Base-by-base conservation (phyloP, 495 filamentous ascomycete genomes). In the Podospora pseudoanserina region DNA sequence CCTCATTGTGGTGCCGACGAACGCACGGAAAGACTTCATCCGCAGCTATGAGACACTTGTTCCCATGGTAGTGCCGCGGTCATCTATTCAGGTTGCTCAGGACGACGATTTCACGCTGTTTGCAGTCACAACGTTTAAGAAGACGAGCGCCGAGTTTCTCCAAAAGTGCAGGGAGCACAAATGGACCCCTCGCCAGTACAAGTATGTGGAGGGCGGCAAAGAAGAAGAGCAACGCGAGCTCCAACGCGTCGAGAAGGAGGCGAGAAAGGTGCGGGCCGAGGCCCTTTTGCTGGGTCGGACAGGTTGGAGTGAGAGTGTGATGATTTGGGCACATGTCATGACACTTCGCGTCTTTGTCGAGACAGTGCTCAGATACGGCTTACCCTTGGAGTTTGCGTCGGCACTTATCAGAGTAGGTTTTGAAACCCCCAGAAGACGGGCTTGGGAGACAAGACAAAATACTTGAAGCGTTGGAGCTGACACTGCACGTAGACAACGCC, bases 341-440 rank as follows among this genome's bases (percentile, higher is more conserved):
- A 90, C 94, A 5, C 81, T 99, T 70, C 84, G 95, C 57, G 93
- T 99, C 53, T 99, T 97, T 78, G 95, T 99, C 20, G 95, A 99
- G 84, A 97, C 93, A 13, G 94, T 98, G 20, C 81, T 98, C 75
- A 86, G 95, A 69, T 99, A 98, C 77, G 95, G 95, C 6, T 76
- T 99, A 69, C 95, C 95, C 39, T 77, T 96, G 72, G 89, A 92
- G 72, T 97, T 92, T 81, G 89, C 96, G 59, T 91, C 88, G 70
- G 92, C 87, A 62, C 79, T 97, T 61, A 81, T 97, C 64, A 85
- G 89, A 88, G 94, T 97, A 87, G 71, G 88, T 81, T 4, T 5
- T 7, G 30, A 7, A 13, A 18, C 2, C 9, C 39, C 15, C 39
- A 13, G 39, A 5, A 39, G 39, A 49, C 1, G 39, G 15, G 13